Evolutionary conservation across 331 rosid species (phyloP).

Genomic region (Erythrophleum ivorense): DNA sequence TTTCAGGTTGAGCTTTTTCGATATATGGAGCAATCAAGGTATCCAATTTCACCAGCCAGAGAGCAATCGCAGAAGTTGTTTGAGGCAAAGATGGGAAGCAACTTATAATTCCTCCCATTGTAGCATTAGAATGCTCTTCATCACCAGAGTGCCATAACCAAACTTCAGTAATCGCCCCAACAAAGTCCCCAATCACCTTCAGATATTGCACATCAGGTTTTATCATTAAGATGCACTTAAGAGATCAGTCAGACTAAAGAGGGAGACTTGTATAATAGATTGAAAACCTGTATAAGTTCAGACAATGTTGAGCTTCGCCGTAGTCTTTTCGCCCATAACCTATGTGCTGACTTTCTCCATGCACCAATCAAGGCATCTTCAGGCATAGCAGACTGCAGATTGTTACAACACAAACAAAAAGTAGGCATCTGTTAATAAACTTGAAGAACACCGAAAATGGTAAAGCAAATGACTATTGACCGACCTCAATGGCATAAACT

Average conservation of each 20-base stretch:
- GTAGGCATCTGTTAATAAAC: no score
- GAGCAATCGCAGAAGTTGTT: slow-evolving; percentile 84
- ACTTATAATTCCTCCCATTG: slow-evolving; percentile 57
- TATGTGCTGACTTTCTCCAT: slow-evolving; percentile 95
- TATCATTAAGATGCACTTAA: no score
- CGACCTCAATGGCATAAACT: slow-evolving; percentile 89
- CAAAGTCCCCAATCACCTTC: slow-evolving; percentile 87
- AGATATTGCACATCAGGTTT: slow-evolving; percentile 11
- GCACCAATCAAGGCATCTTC: slow-evolving; percentile 84
- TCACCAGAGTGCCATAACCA: slow-evolving; percentile 57
- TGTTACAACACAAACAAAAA: no score
- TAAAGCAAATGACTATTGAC: slow-evolving; percentile 25
- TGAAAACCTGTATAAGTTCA: slow-evolving; percentile 77
- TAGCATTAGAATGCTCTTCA: no score
- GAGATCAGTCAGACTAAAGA: background rate
- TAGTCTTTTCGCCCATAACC: slow-evolving; percentile 86
- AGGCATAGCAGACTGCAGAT: slow-evolving; percentile 83
- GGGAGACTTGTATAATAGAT: background rate
- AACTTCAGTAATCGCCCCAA: slow-evolving; percentile 73
- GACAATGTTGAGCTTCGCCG: slow-evolving; percentile 82
- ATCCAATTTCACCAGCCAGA: slow-evolving; percentile 88
- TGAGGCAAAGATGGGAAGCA: slow-evolving; percentile 76
- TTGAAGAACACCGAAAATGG: slow-evolving; percentile 2
- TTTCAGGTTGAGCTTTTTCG: no score
- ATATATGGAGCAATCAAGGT: slow-evolving; percentile 43